These are phyloP conservation scores for Entrophospora sp. DNA, from an alignment of 192 early-diverging fungal species.

Conservation along the genomic window DNA sequence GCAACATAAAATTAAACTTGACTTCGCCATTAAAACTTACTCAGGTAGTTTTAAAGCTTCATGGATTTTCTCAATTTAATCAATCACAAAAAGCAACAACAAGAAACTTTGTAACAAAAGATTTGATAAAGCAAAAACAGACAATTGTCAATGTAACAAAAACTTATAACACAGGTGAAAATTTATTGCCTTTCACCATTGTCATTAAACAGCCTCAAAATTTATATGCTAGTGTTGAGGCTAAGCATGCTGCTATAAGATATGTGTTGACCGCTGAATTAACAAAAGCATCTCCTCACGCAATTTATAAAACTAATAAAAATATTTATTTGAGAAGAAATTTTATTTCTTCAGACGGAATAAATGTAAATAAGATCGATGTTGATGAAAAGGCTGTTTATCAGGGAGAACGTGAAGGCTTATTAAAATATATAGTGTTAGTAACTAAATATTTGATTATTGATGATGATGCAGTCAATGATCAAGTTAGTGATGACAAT, in stretches of 20 bases:
- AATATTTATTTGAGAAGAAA: constrained; percentile 18
- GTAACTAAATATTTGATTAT: constrained; percentile 13
- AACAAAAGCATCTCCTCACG: constrained; percentile 9
- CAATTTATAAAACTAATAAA: constrained; percentile 11
- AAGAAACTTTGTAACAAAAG: constrained; percentile 13
- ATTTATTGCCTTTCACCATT: not conserved
- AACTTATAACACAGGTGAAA: constrained; percentile 11
- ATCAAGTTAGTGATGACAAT: not conserved
- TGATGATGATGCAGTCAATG: not conserved
- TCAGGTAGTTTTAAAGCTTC: constrained; percentile 18
- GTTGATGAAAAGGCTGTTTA: constrained; percentile 5
- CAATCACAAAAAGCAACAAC: constrained; percentile 17
- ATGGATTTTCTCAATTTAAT: constrained; percentile 20
- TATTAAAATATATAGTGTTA: constrained; percentile 15
- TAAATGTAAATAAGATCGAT: not conserved
- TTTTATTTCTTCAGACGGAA: not conserved
- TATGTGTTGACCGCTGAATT: constrained; percentile 15
- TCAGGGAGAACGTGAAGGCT: constrained; percentile 11
- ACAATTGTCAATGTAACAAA: constrained; percentile 16
- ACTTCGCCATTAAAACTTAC: constrained; percentile 13
- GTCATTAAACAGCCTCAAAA: constrained; percentile 2
- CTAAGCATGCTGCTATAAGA: constrained; percentile 14
- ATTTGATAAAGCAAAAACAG: constrained; percentile 21
- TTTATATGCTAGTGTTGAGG: constrained; percentile 10
- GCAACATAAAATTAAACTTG: constrained; percentile 1